A percentile compares a stretch with the other conserved stretches of the same genome.
These are phyloP conservation scores for Lycium barbarum DNA, from an alignment of 257 asterid genomes.

Conservation along the genomic window DNA sequence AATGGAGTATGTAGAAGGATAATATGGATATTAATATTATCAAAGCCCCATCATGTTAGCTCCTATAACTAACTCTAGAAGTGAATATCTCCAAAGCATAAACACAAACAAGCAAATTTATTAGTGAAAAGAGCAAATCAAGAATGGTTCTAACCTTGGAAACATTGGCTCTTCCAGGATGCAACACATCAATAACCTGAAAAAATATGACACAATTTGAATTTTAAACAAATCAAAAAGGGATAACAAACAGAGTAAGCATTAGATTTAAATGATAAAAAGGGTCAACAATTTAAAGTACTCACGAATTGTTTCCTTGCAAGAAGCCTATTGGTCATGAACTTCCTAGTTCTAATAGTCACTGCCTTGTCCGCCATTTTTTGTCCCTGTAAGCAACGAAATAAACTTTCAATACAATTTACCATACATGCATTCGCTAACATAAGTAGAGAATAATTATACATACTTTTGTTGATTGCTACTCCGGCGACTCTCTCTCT, in stretches of 20 bases:
- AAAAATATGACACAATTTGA: not conserved
- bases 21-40: no score
- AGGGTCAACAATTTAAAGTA: not conserved
- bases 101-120: not conserved
- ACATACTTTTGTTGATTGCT: not conserved
- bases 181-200: slow-evolving; percentile 85
- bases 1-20: no score
- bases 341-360: slow-evolving; percentile 85
- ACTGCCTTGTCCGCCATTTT: slow-evolving; percentile 96
- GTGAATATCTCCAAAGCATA: not conserved
- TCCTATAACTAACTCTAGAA: not conserved
- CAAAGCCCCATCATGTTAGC: not conserved
- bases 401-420: not conserved
- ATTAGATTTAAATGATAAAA: not conserved
- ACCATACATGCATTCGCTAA: not conserved
- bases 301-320: slow-evolving; percentile 88
- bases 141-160: slow-evolving; percentile 63
- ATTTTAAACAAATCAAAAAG: not conserved
- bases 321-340: slow-evolving; percentile 89
- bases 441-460: not conserved
- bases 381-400: not conserved
- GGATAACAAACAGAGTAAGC: not conserved
- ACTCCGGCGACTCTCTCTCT: slow-evolving; percentile 2
- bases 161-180: slow-evolving; percentile 90
- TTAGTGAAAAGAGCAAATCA: not conserved